Base-by-base conservation (phyloP, 2,329 filamentous ascomycete genomes). In the Microsporum ferrugineum region DNA sequence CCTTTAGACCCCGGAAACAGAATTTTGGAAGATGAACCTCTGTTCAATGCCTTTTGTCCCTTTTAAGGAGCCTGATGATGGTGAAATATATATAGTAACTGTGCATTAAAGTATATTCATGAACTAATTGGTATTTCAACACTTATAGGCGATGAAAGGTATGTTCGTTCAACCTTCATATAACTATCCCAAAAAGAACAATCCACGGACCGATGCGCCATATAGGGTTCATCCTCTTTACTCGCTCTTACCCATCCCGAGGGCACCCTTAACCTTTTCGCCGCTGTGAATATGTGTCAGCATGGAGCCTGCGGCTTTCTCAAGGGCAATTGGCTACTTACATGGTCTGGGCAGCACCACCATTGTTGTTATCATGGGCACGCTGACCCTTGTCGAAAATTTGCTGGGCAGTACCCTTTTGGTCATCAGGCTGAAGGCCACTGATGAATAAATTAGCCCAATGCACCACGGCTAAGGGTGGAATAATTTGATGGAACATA, bases 351-450 rank as follows among this genome's bases (percentile, higher is more conserved):
- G 67, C 59, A 59, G 71, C 68, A 63, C 74, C 73, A 45, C 77
- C 75, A 64, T 75, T 70, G 41, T 72, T 55, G 61, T 74, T 69
- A 68, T 80, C 78, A 63, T 76, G 73, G 60, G 70, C 59, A 60
- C 79, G 78, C 67, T 77, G 76, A 62, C 68, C 60, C 72, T 81
- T 81, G 71, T 83, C 80, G 41, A 73, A 73, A 47, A 73, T 64
- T 65, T 79, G 76, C 73, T 86, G 84, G 57, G 72, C 66, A 64
- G 72, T 73, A 59, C 79, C 80, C 78, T 86, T 86, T 70, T 75
- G 71, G 41, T 74, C 70, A 67, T 86, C 83, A 69, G 79, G 70
- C 70, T 81, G 76, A 51, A 71, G 36, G 62, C 79, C 78, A 65
- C 75, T 78, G 41, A 2, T 31, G 7, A 33, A 63, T 45, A 17